Evolutionary conservation across 2,329 filamentous ascomycete species (phyloP).

Genomic region (Nemania abortiva): DNA sequence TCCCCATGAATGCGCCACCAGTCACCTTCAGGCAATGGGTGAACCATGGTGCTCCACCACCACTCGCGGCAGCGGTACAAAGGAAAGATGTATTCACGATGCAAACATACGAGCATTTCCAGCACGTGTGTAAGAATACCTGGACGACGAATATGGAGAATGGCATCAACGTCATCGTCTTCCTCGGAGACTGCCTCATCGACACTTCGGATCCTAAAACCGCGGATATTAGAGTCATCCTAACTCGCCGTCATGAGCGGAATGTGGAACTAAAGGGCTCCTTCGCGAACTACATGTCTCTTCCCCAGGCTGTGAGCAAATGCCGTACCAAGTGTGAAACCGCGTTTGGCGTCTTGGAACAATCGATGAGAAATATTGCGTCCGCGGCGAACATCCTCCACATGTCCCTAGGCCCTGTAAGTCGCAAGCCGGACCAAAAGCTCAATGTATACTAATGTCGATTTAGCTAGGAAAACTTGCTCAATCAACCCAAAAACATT

Average conservation of each 20-base stretch:
- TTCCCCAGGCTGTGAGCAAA: slow-evolving; percentile 3
- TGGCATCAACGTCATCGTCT: slow-evolving; percentile 1
- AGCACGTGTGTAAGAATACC: not conserved
- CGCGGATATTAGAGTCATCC: slow-evolving; percentile 1
- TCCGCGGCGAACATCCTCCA: not conserved
- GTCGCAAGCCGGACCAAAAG: not conserved
- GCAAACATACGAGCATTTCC: not conserved
- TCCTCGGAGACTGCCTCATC: slow-evolving; percentile 5
- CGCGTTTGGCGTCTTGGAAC: not conserved
- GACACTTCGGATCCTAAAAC: not conserved
- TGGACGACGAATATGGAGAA: not conserved
- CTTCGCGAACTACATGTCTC: slow-evolving; percentile 1
- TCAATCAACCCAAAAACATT: slow-evolving; percentile 2
- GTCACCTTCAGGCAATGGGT: slow-evolving; percentile 11
- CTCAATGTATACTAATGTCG: not conserved
- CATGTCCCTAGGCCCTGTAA: not conserved
- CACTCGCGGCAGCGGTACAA: not conserved
- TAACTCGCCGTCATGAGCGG: not conserved
- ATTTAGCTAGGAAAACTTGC: not conserved
- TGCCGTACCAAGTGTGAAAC: slow-evolving; percentile 4
- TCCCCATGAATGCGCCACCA: not conserved
- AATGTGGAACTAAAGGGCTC: not conserved
- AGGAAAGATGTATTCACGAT: slow-evolving; percentile 3
- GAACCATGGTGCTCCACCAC: not conserved
- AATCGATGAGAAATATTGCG: not conserved